Base-by-base conservation (phyloP, 2,329 filamentous ascomycete species). In the Penicillium paneum region DNA sequence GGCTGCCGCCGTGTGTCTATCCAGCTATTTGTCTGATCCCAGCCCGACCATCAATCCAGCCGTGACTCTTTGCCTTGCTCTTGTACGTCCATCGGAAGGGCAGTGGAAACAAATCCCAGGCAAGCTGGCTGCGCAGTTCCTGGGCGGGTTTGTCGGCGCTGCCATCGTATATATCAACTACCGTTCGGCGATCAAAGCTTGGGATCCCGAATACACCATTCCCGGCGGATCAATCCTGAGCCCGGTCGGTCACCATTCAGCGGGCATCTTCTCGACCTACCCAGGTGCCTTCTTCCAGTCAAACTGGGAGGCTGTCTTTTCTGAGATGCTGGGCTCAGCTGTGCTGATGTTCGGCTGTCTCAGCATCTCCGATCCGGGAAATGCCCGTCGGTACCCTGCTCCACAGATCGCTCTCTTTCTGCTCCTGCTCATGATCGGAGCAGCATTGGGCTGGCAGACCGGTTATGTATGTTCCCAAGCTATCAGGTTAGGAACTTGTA, bases 291-390 rank as follows among this genome's bases (percentile, higher is more conserved):
- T 60, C 32, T 67, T 66, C 36, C 21, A 34, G n/a, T 65, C 67
- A 31, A 70, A 70, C 34, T 71, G 68, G 68, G 65, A 70, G 46
- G 67, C 65, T 10, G 67, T 57, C 4, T 69, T 70, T 34, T 66
- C 64, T 10, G 67, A 70, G 52, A 40, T 57, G 17, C 54, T 70
- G 7, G 67, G 61, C 3, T 60, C 66, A 1, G 61, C 66, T 12
- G 67, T 70, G 46, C 53, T 70, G 19, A 69, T 69, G 66, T 70
- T 70, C 40, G 67, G 67, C 2, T 43, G 31, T 7, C 49, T 69
- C 32, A 64, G 62, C 17, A 67, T 70, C 42, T 61, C 61, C 0
- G 65, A 70, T 48, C 64, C 66, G 1, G 47, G 19, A 6, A 70
- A 70, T 58, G 60, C 61, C 0, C 26, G 39, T 11, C 56, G 67